Percentiles rank a stretch among this genome's conserved stretches.
phyloP scores from a whole-genome alignment of 208 protist species.

The Leishmania major region DNA sequence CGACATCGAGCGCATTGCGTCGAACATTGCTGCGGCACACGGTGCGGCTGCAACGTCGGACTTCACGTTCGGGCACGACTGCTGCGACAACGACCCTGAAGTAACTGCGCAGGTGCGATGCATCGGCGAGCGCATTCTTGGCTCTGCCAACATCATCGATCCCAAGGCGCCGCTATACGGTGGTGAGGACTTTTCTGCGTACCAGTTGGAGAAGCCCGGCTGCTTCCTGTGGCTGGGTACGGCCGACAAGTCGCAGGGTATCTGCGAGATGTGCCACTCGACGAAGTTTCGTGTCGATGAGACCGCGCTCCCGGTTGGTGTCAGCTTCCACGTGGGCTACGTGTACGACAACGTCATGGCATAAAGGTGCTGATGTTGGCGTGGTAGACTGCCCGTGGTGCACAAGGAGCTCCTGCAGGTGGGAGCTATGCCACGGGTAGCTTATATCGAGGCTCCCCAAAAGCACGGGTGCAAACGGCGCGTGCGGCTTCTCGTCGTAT shows the following conservation, averaged over 20 bases:
- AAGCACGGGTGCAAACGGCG: not conserved
- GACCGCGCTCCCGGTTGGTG: slow-evolving; percentile 40
- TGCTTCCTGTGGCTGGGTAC: slow-evolving; percentile 49
- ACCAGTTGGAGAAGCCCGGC: slow-evolving; percentile 38
- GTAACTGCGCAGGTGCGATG: slow-evolving; percentile 46
- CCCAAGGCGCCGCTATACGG: slow-evolving; percentile 28
- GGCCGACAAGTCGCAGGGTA: slow-evolving; percentile 35
- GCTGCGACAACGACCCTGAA: slow-evolving; percentile 59
- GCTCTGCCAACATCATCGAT: slow-evolving; percentile 31
- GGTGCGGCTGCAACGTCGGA: slow-evolving; percentile 35
- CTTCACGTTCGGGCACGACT: slow-evolving; percentile 61
- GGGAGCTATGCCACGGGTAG: too few species aligned
- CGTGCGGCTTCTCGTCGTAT: not conserved
- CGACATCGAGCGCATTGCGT: slow-evolving; percentile 45
- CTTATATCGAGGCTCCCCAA: not conserved
- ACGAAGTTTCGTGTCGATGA: slow-evolving; percentile 58
- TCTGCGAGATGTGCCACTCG: slow-evolving; percentile 41
- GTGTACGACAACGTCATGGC: slow-evolving; percentile 46
- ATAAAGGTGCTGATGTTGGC: slow-evolving; percentile 1
- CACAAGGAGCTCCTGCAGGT: not conserved
- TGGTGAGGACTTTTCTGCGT: slow-evolving; percentile 65
- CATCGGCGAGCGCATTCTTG: slow-evolving; percentile 38
- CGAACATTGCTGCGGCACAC: slow-evolving; percentile 49
- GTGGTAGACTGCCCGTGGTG: not conserved
- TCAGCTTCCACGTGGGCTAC: slow-evolving; percentile 51